A percentile compares a stretch with the other conserved stretches of the same genome.
Evolutionary conservation across 2,329 filamentous ascomycete species (phyloP).

Genomic region (Paraphoma sp.): DNA sequence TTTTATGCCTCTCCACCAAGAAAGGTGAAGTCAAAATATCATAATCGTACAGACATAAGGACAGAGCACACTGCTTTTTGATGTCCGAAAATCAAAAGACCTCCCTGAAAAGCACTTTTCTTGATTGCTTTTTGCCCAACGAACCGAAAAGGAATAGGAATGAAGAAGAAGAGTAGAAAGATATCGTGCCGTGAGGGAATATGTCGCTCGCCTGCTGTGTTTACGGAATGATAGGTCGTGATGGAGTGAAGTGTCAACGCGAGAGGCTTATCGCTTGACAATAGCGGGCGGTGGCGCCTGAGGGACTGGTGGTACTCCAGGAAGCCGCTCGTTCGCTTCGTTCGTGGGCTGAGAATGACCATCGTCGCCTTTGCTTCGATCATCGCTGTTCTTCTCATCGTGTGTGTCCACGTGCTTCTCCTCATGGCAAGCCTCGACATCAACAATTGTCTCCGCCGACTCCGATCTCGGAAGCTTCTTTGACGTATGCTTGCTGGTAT

Average conservation of each 20-base stretch:
- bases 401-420: too few species aligned
- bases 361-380: too few species aligned
- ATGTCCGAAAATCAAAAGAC: not conserved
- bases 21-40: not conserved
- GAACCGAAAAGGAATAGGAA: not conserved
- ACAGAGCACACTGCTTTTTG: constrained; percentile 52
- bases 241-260: not conserved
- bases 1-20: not conserved
- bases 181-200: too few species aligned
- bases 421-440: constrained; percentile 1
- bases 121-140: not conserved
- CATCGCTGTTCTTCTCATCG: not conserved
- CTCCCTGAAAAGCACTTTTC: not conserved
- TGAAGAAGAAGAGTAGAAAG: not conserved
- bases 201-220: too few species aligned
- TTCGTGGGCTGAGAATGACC: too few species aligned
- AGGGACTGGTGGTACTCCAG: not conserved
- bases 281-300: not conserved
- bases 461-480: constrained; percentile 3
- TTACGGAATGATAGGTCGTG: not conserved
- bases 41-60: not conserved
- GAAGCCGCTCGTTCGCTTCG: too few species aligned
- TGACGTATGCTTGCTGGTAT: not conserved
- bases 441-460: constrained; percentile 7
- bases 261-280: not conserved